Base-by-base conservation (phyloP, 108 stramenopile genomes). In the Mediolabrus comicus region DNA sequence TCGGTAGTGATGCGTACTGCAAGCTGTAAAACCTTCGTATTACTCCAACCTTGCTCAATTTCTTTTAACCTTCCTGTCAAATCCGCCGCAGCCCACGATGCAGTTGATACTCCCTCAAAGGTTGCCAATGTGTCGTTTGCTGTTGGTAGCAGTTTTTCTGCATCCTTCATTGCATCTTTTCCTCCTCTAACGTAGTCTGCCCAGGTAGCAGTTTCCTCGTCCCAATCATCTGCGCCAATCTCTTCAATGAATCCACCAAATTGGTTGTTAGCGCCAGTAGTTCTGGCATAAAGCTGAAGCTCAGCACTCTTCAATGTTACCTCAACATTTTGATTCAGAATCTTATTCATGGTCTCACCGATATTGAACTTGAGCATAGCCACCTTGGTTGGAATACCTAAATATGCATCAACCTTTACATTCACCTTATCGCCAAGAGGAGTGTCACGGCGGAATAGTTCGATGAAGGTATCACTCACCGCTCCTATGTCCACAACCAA, bases 1-100 rank as follows among this genome's bases (percentile, higher is more conserved):
- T 77, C 32, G 17, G 75, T 77, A 32, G 68, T 63, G 6, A 77
- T 51, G n/a, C 62, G 52, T 24, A 77, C 43, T 14, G 62, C n/a
- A 28, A 75, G 31, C 8, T 26, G 19, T 17, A 27, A 19, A 27
- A 46, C 53, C 26, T 41, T 25, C 1, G 25, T 26, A 46, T 16
- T 28, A 49, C 22, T 39, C 17, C 17, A 31, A 58, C 14, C 68
- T 24, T 24, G 28, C 10, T 29, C 32, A 10, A 65, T 46, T 8
- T 73, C 72, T 3, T 26, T 17, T 24, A 65, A 41, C 36, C 41
- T 35, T 27, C 14, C 30, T 1, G 71, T 55, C 11, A 72, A 14
- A 62, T 75, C 75, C 19, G 62, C 67, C 11, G 29, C 49, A 11
- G 53, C 14, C 75, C 75, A 77, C 13, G 33, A 0, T 4, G 38